Conservation (phyloP, 352 stramenopile species). For the Halophytophthora batemanensis region DNA sequence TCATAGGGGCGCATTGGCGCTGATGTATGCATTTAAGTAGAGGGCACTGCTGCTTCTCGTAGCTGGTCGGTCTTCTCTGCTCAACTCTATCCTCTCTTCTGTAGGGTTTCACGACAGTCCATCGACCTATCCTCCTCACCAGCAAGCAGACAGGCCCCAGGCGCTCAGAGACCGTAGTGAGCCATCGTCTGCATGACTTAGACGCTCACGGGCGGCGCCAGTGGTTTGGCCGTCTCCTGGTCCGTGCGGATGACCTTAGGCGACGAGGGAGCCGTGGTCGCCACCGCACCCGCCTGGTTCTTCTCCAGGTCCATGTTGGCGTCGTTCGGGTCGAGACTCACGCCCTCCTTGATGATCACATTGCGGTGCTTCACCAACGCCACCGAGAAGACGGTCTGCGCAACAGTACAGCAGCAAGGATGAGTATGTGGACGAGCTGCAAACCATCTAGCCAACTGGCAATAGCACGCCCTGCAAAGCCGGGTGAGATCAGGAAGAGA, state of each 20-base stretch:
- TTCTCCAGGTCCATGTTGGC: slow-evolving; percentile 49
- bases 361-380: slow-evolving; percentile 75
- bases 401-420: neutral
- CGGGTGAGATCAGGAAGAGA: neutral
- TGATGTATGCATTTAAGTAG: too few species aligned
- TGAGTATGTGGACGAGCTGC: neutral
- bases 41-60: too few species aligned
- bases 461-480: too few species aligned
- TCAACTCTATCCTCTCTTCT: too few species aligned
- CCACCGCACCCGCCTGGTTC: slow-evolving; percentile 24
- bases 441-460: neutral
- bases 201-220: slow-evolving; percentile 69
- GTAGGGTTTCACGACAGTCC: too few species aligned
- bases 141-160: too few species aligned
- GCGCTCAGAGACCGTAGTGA: too few species aligned
- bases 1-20: too few species aligned
- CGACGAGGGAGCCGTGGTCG: slow-evolving; percentile 36
- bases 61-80: too few species aligned
- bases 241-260: slow-evolving; percentile 65
- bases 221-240: slow-evolving; percentile 50
- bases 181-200: too few species aligned
- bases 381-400: slow-evolving; percentile 56
- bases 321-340: slow-evolving; percentile 34
- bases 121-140: too few species aligned
- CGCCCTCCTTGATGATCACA: slow-evolving; percentile 80